These are phyloP conservation scores for Fusarium brevicatenulatum DNA, from an alignment of 2,329 filamentous ascomycete species.

Conservation along the genomic window DNA sequence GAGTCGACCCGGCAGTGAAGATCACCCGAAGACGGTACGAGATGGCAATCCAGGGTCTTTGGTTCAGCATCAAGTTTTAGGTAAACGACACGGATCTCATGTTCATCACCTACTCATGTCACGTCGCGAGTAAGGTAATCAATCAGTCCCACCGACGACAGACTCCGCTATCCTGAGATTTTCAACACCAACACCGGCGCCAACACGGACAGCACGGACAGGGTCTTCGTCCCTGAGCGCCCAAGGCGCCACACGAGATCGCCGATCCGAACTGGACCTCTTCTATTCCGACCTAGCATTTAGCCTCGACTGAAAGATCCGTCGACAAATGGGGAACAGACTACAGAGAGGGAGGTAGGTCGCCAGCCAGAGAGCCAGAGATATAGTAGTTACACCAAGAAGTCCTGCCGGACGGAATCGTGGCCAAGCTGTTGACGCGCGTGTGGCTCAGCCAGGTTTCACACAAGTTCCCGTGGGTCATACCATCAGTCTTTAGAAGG, in stretches of 20 bases:
- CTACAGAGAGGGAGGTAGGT: conserved; percentile 8
- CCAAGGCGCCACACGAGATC: conserved; percentile 21
- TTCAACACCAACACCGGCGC: conserved; percentile 18
- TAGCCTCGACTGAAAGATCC: conserved; percentile 41
- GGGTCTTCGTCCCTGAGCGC: conserved; percentile 19
- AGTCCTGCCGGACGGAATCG: conserved; percentile 1
- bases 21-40: conserved; percentile 26
- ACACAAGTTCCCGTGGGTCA: conserved; percentile 14
- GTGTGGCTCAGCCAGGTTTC: conserved; percentile 9
- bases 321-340: conserved; percentile 24
- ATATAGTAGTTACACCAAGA: not conserved
- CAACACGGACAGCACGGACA: conserved; percentile 19
- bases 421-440: conserved; percentile 1
- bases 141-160: conserved; percentile 7
- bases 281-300: not conserved
- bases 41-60: conserved; percentile 8
- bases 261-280: conserved; percentile 17
- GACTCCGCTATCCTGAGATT: conserved; percentile 18
- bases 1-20: conserved; percentile 26
- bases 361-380: not conserved
- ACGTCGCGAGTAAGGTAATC: conserved; percentile 20
- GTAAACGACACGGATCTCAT: not conserved
- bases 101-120: not conserved
- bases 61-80: not conserved
- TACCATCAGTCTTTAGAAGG: conserved; percentile 14